Base-by-base conservation (phyloP, 2,329 filamentous ascomycete genomes). In the Aureobasidium sp. region DNA sequence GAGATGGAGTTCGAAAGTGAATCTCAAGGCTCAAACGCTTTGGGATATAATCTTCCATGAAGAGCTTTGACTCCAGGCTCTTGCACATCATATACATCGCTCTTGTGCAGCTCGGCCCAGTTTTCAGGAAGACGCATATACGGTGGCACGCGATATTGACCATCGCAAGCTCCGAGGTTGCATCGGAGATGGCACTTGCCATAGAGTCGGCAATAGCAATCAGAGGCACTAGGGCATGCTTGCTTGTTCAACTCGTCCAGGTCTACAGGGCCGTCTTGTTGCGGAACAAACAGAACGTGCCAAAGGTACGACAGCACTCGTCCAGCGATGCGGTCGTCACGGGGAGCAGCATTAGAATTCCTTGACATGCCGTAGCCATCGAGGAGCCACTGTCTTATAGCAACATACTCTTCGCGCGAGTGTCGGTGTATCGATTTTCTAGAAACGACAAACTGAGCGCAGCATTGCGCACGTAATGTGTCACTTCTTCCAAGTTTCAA, bases 201-300 rank as follows among this genome's bases (percentile, higher is more conserved):
- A 67, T 85, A 89, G 16, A 84, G 78, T 44, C 85, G 82, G 73
- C 86, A 89, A 70, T 88, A 88, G 69, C 86, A 89, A 9, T 82
- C 80, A 49, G 77, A 72, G 1, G 83, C 83, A 21, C 76, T 74
- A 0, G 86, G 86, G 65, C 86, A 89, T 66, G 68, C 68, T 55
- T 66, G 54, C 13, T 71, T 67, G 67, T 79, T 78, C 48, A 79
- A 63, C 25, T 65, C 65, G 3, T 72, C 70, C 37, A 78, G 66
- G 59, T 75, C 69, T 21, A 77, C 64, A 3, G 63, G 66, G 0
- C 66, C 66, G 34, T 67, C 39, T 8, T 54, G 57, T 8, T 53
- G 65, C 25, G 68, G 66, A 34, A 78, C 65, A 64, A 81, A 81
- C 27, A 81, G 58, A 48, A 81, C 39, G 16, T 88, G 85, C 85